These are phyloP conservation scores for Coelastrella sp. DNA, from an alignment of 139 green algal genomes.

Conservation along the genomic window DNA sequence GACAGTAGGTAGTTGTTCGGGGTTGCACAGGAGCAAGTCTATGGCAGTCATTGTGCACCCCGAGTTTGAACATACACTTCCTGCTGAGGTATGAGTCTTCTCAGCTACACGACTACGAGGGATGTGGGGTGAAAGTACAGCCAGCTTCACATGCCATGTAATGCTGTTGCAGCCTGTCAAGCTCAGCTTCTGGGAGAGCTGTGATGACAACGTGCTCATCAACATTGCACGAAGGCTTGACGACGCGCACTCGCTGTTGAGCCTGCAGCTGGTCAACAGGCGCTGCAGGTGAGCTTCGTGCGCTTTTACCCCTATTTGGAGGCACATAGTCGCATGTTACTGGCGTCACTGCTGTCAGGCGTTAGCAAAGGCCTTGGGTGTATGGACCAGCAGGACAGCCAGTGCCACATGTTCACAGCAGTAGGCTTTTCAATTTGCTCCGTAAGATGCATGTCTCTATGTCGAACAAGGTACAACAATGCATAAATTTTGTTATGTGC, in stretches of 20 bases:
- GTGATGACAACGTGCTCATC: slow-evolving; percentile 5
- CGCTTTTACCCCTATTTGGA: background rate
- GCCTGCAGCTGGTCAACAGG: slow-evolving; percentile 31
- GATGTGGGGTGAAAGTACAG: background rate
- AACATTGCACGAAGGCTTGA: background rate
- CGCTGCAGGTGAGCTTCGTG: slow-evolving; percentile 33
- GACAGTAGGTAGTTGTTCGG: background rate
- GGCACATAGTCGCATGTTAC: background rate
- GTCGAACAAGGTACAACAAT: background rate
- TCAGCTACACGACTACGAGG: background rate
- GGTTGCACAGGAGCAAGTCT: background rate
- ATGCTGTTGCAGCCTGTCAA: slow-evolving; percentile 17
- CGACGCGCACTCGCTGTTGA: background rate
- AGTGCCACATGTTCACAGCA: background rate
- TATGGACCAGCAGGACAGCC: background rate
- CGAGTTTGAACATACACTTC: slow-evolving; percentile 16
- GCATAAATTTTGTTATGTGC: no score
- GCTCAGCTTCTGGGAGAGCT: slow-evolving; percentile 26
- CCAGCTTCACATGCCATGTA: background rate
- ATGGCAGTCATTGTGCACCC: slow-evolving; percentile 37
- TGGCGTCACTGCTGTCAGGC: background rate
- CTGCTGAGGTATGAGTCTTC: background rate
- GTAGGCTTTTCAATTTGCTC: no score
- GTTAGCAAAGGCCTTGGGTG: no score
- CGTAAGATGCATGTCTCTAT: background rate